phyloP scores from a whole-genome alignment of 164 flowering plant genomes.

The Magnolia changhungtana region DNA sequence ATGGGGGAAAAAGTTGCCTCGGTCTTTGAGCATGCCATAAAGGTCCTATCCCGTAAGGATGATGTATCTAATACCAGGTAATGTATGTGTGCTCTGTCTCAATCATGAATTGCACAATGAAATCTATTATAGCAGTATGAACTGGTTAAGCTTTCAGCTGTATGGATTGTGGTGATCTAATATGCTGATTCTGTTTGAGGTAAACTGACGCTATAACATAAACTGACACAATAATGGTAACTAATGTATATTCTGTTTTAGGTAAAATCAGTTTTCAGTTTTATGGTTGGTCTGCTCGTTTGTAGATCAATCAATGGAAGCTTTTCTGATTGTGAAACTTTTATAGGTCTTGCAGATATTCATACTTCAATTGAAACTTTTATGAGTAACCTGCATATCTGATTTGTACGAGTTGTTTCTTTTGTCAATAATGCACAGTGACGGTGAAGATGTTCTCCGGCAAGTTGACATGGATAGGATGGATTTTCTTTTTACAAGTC shows the following conservation, averaged over 20 bases:
- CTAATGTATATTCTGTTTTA: neutral
- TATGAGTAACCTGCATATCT: neutral
- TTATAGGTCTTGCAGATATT: neutral
- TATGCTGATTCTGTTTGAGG: neutral
- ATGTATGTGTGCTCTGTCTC: neutral
- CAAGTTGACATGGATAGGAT: slow-evolving; percentile 89
- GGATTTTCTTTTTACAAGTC: slow-evolving; percentile 68
- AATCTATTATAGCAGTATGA: neutral
- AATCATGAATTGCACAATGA: neutral
- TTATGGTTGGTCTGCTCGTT: neutral
- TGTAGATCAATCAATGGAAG: neutral
- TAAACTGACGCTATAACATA: neutral
- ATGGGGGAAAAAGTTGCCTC: slow-evolving; percentile 93
- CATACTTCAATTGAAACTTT: neutral
- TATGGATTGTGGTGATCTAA: neutral
- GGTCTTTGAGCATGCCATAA: slow-evolving; percentile 78
- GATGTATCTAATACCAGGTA: slow-evolving; percentile 60
- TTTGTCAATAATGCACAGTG: slow-evolving; percentile 35
- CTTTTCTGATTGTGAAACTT: neutral
- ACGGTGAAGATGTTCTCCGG: slow-evolving; percentile 50
- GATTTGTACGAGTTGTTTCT: neutral
- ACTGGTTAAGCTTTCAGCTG: neutral
- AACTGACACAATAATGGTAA: neutral
- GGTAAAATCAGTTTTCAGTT: neutral
- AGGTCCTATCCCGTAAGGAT: slow-evolving; percentile 70